Conservation (phyloP, 1,284 basidiomycete species). For the Salmacisia buchloeana region DNA sequence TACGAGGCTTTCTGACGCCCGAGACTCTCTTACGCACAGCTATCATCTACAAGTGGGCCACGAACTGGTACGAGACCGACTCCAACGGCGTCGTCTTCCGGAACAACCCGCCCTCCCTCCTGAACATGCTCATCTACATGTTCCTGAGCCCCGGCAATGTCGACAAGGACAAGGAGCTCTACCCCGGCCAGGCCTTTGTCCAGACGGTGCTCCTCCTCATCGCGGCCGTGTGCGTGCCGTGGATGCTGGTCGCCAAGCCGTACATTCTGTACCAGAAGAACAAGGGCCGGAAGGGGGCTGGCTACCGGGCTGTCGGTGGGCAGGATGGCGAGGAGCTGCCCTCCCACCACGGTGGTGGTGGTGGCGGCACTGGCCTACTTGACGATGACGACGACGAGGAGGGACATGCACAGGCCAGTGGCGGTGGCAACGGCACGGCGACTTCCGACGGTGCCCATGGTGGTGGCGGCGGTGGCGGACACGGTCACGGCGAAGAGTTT, state of each 20-base stretch:
- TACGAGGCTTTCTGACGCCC: too few relatives aligned
- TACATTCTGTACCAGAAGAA: conserved; percentile 88
- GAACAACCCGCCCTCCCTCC: conserved; percentile 71
- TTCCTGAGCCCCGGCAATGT: conserved; percentile 54
- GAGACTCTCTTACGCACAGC: too few relatives aligned
- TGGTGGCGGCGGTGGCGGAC: conserved; percentile 74
- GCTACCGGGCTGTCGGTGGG: conserved; percentile 63
- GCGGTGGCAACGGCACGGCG: conserved; percentile 55
- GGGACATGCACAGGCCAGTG: conserved; percentile 57
- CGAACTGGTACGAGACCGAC: conserved; percentile 73
- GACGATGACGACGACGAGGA: conserved; percentile 29
- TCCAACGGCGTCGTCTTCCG: conserved; percentile 53
- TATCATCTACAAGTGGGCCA: conserved; percentile 94
- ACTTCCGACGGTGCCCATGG: conserved; percentile 49
- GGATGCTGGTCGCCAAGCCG: conserved; percentile 90
- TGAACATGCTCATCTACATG: conserved; percentile 55
- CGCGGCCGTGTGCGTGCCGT: conserved; percentile 85
- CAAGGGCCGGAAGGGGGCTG: conserved; percentile 73
- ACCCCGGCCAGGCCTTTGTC: conserved; percentile 77
- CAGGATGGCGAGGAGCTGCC: conserved; percentile 38
- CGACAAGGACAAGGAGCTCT: conserved; percentile 67
- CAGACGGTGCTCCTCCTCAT: conserved; percentile 75
- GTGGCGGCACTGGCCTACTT: conserved; percentile 24
- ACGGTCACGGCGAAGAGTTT: conserved; percentile 58
- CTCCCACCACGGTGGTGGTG: conserved; percentile 26